phyloP scores from a whole-genome alignment of 805 yeast species.

The Candida insectorum region DNA sequence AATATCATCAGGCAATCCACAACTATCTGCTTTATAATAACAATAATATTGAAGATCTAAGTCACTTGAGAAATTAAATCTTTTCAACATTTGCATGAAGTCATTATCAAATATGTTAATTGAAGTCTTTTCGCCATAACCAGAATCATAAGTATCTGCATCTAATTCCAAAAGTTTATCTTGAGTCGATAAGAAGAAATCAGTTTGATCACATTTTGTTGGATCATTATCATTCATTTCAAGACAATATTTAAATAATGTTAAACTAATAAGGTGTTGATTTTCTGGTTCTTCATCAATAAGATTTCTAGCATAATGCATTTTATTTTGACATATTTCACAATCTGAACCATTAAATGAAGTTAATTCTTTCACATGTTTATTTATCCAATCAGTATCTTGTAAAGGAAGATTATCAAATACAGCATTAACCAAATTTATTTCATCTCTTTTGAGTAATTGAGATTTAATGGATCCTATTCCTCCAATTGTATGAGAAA shows the following conservation, averaged over 20 bases:
- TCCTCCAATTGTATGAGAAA: constrained; percentile 12
- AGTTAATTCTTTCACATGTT: constrained; percentile 25
- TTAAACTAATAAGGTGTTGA: constrained; percentile 31
- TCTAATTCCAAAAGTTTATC: constrained; percentile 13
- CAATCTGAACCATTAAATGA: constrained; percentile 31
- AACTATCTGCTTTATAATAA: constrained; percentile 36
- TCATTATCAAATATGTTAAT: constrained; percentile 37
- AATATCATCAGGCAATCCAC: constrained; percentile 55
- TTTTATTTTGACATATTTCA: constrained; percentile 32
- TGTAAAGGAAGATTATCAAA: constrained; percentile 19
- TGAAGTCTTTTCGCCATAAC: constrained; percentile 22
- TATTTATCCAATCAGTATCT: constrained; percentile 27
- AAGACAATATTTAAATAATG: constrained; percentile 35
- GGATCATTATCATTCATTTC: constrained; percentile 24
- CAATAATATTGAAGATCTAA: constrained; percentile 51
- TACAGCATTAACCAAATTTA: constrained; percentile 24
- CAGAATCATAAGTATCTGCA: constrained; percentile 19
- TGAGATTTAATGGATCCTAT: constrained; percentile 10
- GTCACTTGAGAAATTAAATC: constrained; percentile 36
- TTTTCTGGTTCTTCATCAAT: constrained; percentile 27
- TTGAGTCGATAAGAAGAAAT: constrained; percentile 37
- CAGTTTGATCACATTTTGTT: constrained; percentile 29
- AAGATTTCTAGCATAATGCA: constrained; percentile 26
- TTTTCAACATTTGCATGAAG: constrained; percentile 32
- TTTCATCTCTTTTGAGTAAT: constrained; percentile 12